phyloP scores from a whole-genome alignment of 2,329 filamentous ascomycete genomes.

The Botryotinia calthae region DNA sequence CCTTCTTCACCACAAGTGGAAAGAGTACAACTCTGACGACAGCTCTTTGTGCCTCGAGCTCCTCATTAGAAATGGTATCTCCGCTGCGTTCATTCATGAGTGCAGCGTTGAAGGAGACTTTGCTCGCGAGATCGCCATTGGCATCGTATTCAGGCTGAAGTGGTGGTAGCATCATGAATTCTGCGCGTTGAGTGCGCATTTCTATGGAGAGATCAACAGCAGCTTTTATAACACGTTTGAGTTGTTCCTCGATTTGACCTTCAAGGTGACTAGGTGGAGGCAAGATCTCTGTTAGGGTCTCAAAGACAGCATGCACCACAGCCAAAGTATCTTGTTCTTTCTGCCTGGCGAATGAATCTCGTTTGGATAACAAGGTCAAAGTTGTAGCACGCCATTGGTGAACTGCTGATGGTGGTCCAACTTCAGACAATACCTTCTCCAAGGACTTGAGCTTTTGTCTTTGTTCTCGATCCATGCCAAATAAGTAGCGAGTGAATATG shows the following conservation, averaged over 20 bases:
- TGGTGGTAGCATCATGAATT: constrained; percentile 98
- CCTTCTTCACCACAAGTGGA: constrained; percentile 94
- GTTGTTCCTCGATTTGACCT: constrained; percentile 74
- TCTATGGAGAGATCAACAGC: constrained; percentile 90
- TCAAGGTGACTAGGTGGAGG: constrained; percentile 82
- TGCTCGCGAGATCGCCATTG: constrained; percentile 83
- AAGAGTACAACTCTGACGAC: constrained; percentile 92
- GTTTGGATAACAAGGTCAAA: constrained; percentile 79
- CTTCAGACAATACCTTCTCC: constrained; percentile 86
- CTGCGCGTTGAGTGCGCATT: constrained; percentile 94
- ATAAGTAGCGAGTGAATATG: constrained; percentile 95
- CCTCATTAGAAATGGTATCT: constrained; percentile 65
- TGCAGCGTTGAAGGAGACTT: constrained; percentile 86
- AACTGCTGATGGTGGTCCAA: constrained; percentile 84
- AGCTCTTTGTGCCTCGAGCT: constrained; percentile 71
- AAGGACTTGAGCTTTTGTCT: constrained; percentile 94
- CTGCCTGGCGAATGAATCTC: constrained; percentile 76
- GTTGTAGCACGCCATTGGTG: constrained; percentile 97
- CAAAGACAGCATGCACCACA: constrained; percentile 88
- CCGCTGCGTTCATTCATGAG: constrained; percentile 93
- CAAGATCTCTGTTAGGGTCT: constrained; percentile 78
- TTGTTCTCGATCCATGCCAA: constrained; percentile 97
- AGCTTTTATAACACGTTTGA: constrained; percentile 82
- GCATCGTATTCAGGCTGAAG: constrained; percentile 92
- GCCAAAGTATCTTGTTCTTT: constrained; percentile 89